phyloP scores from a whole-genome alignment of 345 rosid genomes.

The Citrus cavaleriei region DNA sequence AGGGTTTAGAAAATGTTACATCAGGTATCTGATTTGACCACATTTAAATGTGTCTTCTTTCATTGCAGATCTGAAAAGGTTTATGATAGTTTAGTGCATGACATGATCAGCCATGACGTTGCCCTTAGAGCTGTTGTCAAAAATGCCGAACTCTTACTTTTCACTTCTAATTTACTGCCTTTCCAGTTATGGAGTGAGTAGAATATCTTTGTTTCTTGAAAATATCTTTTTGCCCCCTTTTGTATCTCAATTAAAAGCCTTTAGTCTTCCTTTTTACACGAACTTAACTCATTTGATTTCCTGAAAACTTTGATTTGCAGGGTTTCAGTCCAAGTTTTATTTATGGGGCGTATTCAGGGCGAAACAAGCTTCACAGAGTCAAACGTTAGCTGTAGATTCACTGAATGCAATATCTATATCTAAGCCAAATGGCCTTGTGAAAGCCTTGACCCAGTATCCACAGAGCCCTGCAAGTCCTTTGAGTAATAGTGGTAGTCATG shows the following conservation, averaged over 20 bases:
- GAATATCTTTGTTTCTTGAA: not conserved
- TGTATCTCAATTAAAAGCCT: not conserved
- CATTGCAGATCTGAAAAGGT: conserved; percentile 37
- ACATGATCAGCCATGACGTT: conserved; percentile 44
- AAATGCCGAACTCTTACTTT: conserved; percentile 64
- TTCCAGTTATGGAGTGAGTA: conserved; percentile 54
- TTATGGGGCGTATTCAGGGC: conserved; percentile 72
- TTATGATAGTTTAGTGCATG: conserved; percentile 40
- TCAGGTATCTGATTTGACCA: not conserved
- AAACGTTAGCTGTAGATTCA: not conserved
- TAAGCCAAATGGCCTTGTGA: conserved; percentile 7
- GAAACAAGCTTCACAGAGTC: conserved; percentile 23
- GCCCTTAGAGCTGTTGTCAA: conserved; percentile 50
- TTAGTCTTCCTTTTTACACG: not conserved
- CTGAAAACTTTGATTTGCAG: conserved; percentile 29
- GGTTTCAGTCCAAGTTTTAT: conserved; percentile 45
- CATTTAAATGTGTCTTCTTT: not conserved
- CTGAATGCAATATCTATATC: not conserved
- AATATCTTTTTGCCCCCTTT: not conserved
- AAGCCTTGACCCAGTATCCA: not conserved
- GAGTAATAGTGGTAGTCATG: not conserved
- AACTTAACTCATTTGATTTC: not conserved
- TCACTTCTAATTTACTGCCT: conserved; percentile 59
- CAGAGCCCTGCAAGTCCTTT: conserved; percentile 1
- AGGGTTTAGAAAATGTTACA: not conserved